phyloP scores from a whole-genome alignment of 192 early-diverging fungal genomes.

The Thamnidium elegans region DNA sequence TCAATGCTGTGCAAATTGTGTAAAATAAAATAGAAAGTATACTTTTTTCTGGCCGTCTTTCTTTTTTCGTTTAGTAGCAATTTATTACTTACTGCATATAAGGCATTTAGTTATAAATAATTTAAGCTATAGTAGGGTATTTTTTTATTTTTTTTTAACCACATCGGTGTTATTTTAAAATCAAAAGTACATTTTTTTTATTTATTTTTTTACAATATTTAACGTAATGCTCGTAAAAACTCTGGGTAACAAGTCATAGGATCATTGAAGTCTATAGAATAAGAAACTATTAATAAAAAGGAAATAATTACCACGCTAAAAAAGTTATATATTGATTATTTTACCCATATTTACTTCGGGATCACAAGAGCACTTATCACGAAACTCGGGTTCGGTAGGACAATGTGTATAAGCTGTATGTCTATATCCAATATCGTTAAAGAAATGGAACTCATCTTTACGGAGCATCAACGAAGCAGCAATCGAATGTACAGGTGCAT shows the following conservation, averaged over 20 bases:
- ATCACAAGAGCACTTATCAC: slow-evolving; percentile 50
- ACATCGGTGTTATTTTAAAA: no score
- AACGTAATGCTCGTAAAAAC: not conserved
- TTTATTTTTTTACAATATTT: not conserved
- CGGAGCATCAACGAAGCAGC: slow-evolving; percentile 58
- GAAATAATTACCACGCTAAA: not conserved
- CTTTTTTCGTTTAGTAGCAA: no score
- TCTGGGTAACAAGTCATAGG: slow-evolving; percentile 13
- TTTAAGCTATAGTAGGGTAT: no score
- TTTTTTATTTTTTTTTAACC: no score
- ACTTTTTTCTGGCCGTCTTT: no score
- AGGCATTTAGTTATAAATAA: no score
- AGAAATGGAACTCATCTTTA: slow-evolving; percentile 67
- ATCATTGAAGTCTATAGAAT: not conserved
- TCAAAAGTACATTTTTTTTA: no score
- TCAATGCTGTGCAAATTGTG: slow-evolving; percentile 22
- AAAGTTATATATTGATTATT: not conserved
- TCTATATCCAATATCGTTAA: slow-evolving; percentile 71
- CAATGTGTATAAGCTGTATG: slow-evolving; percentile 64
- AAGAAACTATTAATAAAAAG: not conserved
- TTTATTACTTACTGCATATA: no score
- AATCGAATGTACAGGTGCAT: slow-evolving; percentile 74
- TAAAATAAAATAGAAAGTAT: no score
- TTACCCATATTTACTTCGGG: slow-evolving; percentile 50
- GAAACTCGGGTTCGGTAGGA: slow-evolving; percentile 45